Evolutionary conservation across 2,329 filamentous ascomycete species (phyloP).

Genomic region (Didymosphaeria variabile): DNA sequence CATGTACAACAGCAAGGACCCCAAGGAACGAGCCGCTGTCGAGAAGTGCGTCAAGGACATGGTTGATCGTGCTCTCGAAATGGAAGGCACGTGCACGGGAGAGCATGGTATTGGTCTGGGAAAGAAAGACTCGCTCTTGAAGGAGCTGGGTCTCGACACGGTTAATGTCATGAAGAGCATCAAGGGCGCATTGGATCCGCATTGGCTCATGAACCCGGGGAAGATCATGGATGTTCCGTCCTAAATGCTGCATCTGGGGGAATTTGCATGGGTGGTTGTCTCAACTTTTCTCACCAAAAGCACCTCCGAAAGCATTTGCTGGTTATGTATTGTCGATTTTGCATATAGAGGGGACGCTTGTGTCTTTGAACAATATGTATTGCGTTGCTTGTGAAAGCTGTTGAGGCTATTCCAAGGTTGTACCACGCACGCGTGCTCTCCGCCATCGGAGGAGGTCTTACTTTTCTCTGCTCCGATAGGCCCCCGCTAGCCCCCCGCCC

Average conservation of each 20-base stretch:
- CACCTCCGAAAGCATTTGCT: not conserved
- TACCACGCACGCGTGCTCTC: slow-evolving; percentile 19
- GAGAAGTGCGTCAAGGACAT: slow-evolving; percentile 87
- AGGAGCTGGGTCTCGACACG: slow-evolving; percentile 82
- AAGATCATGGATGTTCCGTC: slow-evolving; percentile 78
- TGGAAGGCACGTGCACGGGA: slow-evolving; percentile 93
- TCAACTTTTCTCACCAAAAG: not conserved
- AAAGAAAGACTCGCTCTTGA: slow-evolving; percentile 81
- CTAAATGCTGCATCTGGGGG: slow-evolving; percentile 16
- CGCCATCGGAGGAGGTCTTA: slow-evolving; percentile 37
- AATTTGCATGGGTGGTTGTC: not conserved
- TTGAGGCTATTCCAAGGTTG: not conserved
- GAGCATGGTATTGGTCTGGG: slow-evolving; percentile 88
- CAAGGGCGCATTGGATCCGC: slow-evolving; percentile 82
- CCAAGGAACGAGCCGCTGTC: slow-evolving; percentile 76
- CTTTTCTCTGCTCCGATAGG: slow-evolving; percentile 4
- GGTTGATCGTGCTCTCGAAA: slow-evolving; percentile 88
- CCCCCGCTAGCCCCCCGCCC: slow-evolving; percentile 33
- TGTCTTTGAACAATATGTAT: not conserved
- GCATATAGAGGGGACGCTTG: slow-evolving; percentile 8
- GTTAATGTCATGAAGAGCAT: slow-evolving; percentile 85
- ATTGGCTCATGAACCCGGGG: slow-evolving; percentile 90
- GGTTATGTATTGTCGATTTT: not conserved
- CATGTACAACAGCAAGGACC: slow-evolving; percentile 79
- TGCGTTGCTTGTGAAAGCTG: not conserved